These are phyloP conservation scores for Thozetella sp. DNA, from an alignment of 495 filamentous ascomycete species.

Conservation along the genomic window DNA sequence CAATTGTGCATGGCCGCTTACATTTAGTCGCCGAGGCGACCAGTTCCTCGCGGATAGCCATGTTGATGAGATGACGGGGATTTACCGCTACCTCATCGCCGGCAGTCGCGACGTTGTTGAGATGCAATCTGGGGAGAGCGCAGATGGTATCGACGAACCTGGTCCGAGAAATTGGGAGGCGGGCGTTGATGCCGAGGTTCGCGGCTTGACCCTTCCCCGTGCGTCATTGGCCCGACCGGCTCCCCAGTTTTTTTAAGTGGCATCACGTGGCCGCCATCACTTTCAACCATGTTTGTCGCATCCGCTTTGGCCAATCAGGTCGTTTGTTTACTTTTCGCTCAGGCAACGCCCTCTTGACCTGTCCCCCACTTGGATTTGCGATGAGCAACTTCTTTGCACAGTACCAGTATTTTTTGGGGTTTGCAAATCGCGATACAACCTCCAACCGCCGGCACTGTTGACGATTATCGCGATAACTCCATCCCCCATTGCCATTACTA, in stretches of 20 bases:
- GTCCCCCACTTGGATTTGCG: neutral
- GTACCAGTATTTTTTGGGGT: neutral
- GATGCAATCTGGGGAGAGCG: neutral
- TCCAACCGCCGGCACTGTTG: neutral
- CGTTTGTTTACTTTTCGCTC: slow-evolving; percentile 1
- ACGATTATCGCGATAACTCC: neutral
- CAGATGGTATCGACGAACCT: neutral
- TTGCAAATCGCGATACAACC: too few relatives aligned
- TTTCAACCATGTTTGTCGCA: neutral
- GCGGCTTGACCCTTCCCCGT: neutral
- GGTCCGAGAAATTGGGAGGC: neutral
- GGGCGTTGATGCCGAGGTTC: neutral
- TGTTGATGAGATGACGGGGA: slow-evolving; percentile 35
- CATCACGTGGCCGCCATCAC: neutral
- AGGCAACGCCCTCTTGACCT: neutral
- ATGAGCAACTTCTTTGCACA: neutral
- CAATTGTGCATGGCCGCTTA: slow-evolving; percentile 50
- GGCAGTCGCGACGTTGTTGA: neutral
- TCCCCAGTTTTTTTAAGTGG: neutral
- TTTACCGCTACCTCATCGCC: neutral
- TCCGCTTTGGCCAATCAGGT: neutral
- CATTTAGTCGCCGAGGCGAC: slow-evolving; percentile 69
- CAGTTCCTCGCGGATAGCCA: slow-evolving; percentile 84
- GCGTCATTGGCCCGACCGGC: slow-evolving; percentile 1
- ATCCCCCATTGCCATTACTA: neutral